Conservation (phyloP, 495 filamentous ascomycete genomes). For the Penicillium lividum region DNA sequence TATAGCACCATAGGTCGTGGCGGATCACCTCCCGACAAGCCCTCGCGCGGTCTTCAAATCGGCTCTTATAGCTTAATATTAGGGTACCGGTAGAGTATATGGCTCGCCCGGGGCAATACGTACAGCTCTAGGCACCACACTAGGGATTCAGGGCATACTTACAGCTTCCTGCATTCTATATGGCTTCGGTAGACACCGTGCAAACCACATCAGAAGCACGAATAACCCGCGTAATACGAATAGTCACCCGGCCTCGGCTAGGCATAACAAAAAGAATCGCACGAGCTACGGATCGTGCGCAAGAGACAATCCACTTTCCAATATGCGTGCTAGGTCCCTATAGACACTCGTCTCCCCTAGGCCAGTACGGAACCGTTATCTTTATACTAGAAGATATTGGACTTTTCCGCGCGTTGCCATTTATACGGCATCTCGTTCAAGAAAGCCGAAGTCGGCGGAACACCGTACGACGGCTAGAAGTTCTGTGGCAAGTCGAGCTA, state of each 20-base stretch:
- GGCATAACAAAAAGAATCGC: background rate
- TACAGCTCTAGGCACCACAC: constrained; percentile 12
- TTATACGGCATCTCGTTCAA: background rate
- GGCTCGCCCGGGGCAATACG: constrained; percentile 11
- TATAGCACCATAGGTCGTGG: constrained; percentile 8
- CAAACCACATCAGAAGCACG: background rate
- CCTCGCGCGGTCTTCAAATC: constrained; percentile 4
- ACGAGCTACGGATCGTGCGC: background rate
- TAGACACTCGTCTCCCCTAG: background rate
- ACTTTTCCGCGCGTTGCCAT: background rate
- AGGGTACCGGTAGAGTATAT: constrained; percentile 2
- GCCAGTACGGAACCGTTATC: background rate
- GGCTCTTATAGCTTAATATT: constrained; percentile 13
- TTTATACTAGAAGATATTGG: background rate
- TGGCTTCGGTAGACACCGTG: constrained; percentile 7
- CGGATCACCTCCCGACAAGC: background rate
- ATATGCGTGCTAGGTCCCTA: background rate
- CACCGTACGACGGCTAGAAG: background rate
- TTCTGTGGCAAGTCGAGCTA: background rate
- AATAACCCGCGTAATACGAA: background rate
- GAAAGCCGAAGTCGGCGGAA: background rate
- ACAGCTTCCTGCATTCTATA: constrained; percentile 11
- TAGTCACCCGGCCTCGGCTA: background rate
- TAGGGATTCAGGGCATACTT: constrained; percentile 3
- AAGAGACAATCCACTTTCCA: background rate